phyloP scores from a whole-genome alignment of 2,329 filamentous ascomycete species.

The Akanthomyces dipterigenus region DNA sequence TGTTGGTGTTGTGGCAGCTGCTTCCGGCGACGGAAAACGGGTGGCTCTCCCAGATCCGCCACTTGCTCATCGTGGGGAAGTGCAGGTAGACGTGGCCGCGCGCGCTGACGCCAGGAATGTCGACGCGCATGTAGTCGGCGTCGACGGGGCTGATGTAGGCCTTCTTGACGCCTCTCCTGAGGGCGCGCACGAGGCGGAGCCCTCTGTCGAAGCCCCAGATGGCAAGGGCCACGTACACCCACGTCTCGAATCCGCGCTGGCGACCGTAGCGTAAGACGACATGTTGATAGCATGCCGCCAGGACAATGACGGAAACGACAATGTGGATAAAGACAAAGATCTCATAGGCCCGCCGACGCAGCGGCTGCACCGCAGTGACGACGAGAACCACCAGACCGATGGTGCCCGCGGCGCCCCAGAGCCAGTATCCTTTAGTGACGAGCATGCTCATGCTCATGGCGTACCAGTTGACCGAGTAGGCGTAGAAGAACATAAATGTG shows the following conservation, averaged over 20 bases:
- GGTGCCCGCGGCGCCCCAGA: constrained; percentile 35
- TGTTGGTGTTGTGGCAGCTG: not conserved
- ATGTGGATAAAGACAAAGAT: constrained; percentile 38
- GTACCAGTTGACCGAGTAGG: constrained; percentile 20
- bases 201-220: constrained; percentile 23
- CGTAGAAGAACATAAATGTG: constrained; percentile 28
- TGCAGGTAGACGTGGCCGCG: constrained; percentile 23
- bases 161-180: constrained; percentile 15
- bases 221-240: constrained; percentile 20
- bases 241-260: constrained; percentile 37
- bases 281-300: constrained; percentile 37
- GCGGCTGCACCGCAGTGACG: constrained; percentile 25
- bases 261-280: constrained; percentile 27
- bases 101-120: constrained; percentile 19
- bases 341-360: constrained; percentile 33
- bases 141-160: constrained; percentile 19
- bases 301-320: constrained; percentile 29
- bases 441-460: constrained; percentile 6
- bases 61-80: constrained; percentile 20
- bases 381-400: constrained; percentile 23
- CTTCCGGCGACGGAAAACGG: constrained; percentile 22
- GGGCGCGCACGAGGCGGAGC: constrained; percentile 14
- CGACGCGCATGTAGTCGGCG: constrained; percentile 20
- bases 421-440: constrained; percentile 25
- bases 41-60: constrained; percentile 25